Base-by-base conservation (phyloP, 257 asterid genomes). In the Catharanthus roseus region DNA sequence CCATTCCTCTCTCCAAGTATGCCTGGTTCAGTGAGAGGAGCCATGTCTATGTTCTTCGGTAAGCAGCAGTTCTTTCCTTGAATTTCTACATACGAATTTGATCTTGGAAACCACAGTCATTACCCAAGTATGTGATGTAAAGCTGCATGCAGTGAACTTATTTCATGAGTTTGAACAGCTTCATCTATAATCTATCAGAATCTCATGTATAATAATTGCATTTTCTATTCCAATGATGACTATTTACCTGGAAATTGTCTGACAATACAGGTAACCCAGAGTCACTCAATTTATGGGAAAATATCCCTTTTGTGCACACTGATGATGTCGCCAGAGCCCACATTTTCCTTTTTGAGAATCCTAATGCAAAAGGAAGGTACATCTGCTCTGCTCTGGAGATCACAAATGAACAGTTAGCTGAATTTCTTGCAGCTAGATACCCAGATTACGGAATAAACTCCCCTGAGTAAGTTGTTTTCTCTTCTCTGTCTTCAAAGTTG, bases 271-370 rank as follows among this genome's bases (percentile, higher is more conserved):
- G 49, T 42, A 15, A 42, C 15, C 12, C 9, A 3, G 49, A 42
- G 1, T 4, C 10, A 41, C 10, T 42, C 49, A 42, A 8, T 1
- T 8, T 2, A 2, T 38, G 9, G 11, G 3, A 3, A 9, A 75
- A 68, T 5, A 16, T 75, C 0, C 65, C 75, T 39, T 72, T 82
- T 34, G 81, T 86, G 39, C 92, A 88, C 12, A 83, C 84, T 28
- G 83, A 88, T 23, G 95, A 88, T 47, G 78, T 85, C 3, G 88
- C 85, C 6, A 79, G 84, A 60, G 92, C 92, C 19, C 95, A 86
- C 34, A 79, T 86, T 21, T 85, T 82, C 12, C 75, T 88, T 1
- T 72, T 88, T 10, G 92, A 86, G 77, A 23, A 77, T 44, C 79
- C 78, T 1, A 31, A 77, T 19, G 89, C 87, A 0, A 86, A 83